phyloP scores from a whole-genome alignment of 2,329 filamentous ascomycete species.

The Beauveria scarabaeidicola region DNA sequence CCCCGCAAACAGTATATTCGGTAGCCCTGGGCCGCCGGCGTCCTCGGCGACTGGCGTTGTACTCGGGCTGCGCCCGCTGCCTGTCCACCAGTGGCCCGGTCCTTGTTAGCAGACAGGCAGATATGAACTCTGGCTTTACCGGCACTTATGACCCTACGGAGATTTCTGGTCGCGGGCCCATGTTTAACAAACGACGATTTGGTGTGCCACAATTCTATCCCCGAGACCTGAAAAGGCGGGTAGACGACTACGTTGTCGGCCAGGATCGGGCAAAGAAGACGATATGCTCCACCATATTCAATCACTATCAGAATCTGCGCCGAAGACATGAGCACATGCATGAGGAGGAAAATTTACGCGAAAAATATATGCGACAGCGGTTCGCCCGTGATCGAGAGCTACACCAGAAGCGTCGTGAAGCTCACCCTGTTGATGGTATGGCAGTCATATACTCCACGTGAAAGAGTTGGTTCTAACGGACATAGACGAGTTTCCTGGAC shows the following conservation, averaged over 20 bases:
- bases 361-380: slow-evolving; percentile 62
- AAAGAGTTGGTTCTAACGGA: neutral
- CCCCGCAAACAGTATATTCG: neutral
- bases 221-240: slow-evolving; percentile 70
- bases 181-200: slow-evolving; percentile 49
- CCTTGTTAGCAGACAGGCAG: slow-evolving; percentile 31
- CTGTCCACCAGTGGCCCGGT: slow-evolving; percentile 19
- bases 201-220: slow-evolving; percentile 58
- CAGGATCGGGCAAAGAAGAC: slow-evolving; percentile 93
- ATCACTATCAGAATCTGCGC: slow-evolving; percentile 86
- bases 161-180: slow-evolving; percentile 47
- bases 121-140: slow-evolving; percentile 51
- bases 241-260: slow-evolving; percentile 94
- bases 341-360: slow-evolving; percentile 44
- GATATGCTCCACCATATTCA: slow-evolving; percentile 87
- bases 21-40: neutral
- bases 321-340: slow-evolving; percentile 72
- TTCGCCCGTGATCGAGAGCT: slow-evolving; percentile 58
- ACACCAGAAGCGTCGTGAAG: slow-evolving; percentile 45
- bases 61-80: slow-evolving; percentile 16
- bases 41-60: neutral
- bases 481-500: slow-evolving; percentile 47
- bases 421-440: slow-evolving; percentile 73
- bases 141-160: slow-evolving; percentile 48
- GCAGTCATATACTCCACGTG: slow-evolving; percentile 8